Base-by-base conservation (phyloP, 2,329 filamentous ascomycete genomes). In the Penicillium brasilianum region DNA sequence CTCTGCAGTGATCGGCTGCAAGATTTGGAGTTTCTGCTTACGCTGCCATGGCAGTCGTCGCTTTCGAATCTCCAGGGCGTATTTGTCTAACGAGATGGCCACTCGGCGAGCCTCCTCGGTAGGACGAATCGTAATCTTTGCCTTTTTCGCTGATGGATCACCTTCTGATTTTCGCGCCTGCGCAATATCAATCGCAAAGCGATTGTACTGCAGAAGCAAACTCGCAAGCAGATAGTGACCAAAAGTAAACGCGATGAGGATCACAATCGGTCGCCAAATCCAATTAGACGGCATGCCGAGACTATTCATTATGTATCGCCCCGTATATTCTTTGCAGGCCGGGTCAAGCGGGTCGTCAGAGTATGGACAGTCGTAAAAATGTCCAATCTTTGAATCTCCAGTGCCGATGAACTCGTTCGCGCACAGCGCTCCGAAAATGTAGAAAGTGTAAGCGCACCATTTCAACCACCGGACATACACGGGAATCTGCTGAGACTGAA, bases 391-490 rank as follows among this genome's bases (percentile, higher is more conserved):
- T 28, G 75, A 68, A 11, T 70, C 70, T 32, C 69, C 67, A 14
- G 72, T 63, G 6, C 76, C 77, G 11, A 77, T 75, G 58, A 93
- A 93, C 69, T 93, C 90, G 63, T 93, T 93, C 2, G 85, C 86
- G 48, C 82, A 86, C 7, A 92, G 82, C 2, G 89, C 89, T 0
- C 89, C 87, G 68, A 93, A 91, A 0, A 84, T 84, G 68, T 92
- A 93, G 71, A 70, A 74, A 0, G 71, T 73, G 50, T 76, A 76
- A 4, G 70, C 71, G 4, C 69, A 72, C 77, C 77, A 80, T 61
- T 92, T 93, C 1, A 90, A 78, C 90, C 90, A 93, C 58, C 90
- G 83, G n/a, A 92, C 86, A 68, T 92, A 93, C 1, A 93, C 81
- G 0, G 90, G 89, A 3, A 93, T 90, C 5, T 88, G 87, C 56